Evolutionary conservation across 306 rosid genomes (phyloP).

Genomic region (Nissolia schottii): DNA sequence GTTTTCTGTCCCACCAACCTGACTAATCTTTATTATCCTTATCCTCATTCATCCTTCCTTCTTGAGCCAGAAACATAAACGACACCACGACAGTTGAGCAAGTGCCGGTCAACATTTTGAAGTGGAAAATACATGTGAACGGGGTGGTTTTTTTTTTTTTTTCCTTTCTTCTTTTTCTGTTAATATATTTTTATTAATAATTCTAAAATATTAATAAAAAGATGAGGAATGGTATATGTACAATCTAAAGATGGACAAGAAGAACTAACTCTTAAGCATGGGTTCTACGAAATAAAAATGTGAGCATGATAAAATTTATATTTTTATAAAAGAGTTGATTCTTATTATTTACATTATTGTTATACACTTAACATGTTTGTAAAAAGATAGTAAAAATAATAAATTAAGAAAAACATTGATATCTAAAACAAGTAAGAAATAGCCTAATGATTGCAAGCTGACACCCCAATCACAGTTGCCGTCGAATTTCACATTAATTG

Average conservation of each 20-base stretch:
- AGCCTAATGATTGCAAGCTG: slow-evolving; percentile 5
- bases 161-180: too few species aligned
- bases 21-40: slow-evolving; percentile 14
- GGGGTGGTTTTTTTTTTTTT: background rate
- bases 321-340: too few species aligned
- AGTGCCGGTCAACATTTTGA: slow-evolving; percentile 20
- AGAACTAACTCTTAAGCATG: too few species aligned
- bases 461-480: background rate
- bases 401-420: too few species aligned
- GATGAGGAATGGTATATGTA: too few species aligned
- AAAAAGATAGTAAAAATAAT: too few species aligned
- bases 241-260: too few species aligned
- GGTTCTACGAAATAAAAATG: too few species aligned
- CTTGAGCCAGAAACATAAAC: background rate
- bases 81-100: background rate
- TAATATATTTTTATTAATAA: too few species aligned
- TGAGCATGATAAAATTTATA: too few species aligned
- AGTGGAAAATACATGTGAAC: background rate
- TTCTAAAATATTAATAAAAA: too few species aligned
- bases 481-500: background rate
- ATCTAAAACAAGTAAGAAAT: background rate
- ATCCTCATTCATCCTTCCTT: background rate
- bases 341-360: too few species aligned
- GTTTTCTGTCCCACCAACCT: slow-evolving; percentile 1
- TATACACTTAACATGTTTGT: background rate